A percentile compares a stretch with the other conserved stretches of the same genome.
Conservation (phyloP, 495 filamentous ascomycete genomes). For the Daldinia bambusicola region DNA sequence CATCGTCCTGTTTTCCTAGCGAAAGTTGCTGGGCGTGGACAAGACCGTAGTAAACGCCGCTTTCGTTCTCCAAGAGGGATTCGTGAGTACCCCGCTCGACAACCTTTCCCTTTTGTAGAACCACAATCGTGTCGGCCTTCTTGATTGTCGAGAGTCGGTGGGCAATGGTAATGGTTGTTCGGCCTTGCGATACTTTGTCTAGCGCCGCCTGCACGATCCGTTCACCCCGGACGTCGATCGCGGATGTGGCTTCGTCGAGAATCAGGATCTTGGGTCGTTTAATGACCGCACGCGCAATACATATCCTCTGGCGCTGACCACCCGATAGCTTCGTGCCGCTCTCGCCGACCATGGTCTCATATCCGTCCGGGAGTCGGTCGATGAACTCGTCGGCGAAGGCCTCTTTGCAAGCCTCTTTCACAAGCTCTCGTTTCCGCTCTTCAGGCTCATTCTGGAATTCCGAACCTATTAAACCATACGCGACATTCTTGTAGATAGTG, state of each 20-base stretch:
- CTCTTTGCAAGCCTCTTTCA: constrained; percentile 66
- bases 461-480: constrained; percentile 68
- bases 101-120: constrained; percentile 68
- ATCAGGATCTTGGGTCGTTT: constrained; percentile 82
- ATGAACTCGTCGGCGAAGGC: constrained; percentile 70
- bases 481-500: constrained; percentile 72
- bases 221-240: constrained; percentile 79
- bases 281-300: constrained; percentile 75
- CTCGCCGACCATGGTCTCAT: constrained; percentile 63
- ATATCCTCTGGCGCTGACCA: constrained; percentile 73
- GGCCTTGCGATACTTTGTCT: constrained; percentile 71
- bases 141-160: constrained; percentile 78
- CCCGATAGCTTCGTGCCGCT: constrained; percentile 64
- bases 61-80: constrained; percentile 67
- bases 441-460: constrained; percentile 63
- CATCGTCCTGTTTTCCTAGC: constrained; percentile 42
- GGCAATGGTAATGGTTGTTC: constrained; percentile 81
- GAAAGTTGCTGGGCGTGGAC: constrained; percentile 67
- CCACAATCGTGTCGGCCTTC: constrained; percentile 75
- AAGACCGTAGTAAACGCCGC: constrained; percentile 66
- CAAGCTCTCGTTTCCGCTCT: constrained; percentile 62
- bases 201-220: constrained; percentile 76
- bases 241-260: constrained; percentile 85
- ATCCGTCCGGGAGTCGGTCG: constrained; percentile 66
- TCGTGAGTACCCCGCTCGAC: constrained; percentile 79